Base-by-base conservation (phyloP, 192 early-diverging fungal genomes). In the Pilaira anomala region DNA sequence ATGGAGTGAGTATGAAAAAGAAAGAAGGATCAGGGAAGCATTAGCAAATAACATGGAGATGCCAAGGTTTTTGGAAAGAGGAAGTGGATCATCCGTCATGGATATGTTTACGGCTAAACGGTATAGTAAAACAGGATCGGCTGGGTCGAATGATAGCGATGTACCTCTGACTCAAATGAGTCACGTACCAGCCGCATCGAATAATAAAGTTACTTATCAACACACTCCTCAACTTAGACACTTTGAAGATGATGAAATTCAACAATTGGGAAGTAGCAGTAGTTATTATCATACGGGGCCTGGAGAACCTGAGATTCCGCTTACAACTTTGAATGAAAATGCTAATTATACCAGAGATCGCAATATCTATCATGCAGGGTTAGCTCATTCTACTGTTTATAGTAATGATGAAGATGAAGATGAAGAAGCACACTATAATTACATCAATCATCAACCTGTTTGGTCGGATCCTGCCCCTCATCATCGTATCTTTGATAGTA, bases 1-100 rank as follows among this genome's bases (percentile, higher is more conserved):
- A 7, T 92, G 88, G 87, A 80, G 80, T 60, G 89, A 91, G 67
- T 92, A 72, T 55, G 78, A 60, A 55, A 36, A 44, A 25, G 63
- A 71, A 2, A 41, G 62, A n/a, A 21, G 44, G 5, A 33, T 33
- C 5, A 48, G 39, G 9, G 49, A 52, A 40, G 28, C 48, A 2
- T 14, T 40, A 24, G 62, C 51, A 9, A 48, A 39, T 3, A 64
- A 64, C 24, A 22, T 71, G 48, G 62, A 62, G 4, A 18, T 58
- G 13, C 69, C 69, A 2, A 45, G 54, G 18, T 71, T 71, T 45
- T 30, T 50, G n/a, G 62, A 71, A 33, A 53, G 68, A 44, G 24
- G 44, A 13, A 16, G 52, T 18, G n/a, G n/a, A n/a, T n/a, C n/a
- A n/a, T 53, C 29, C 33, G 44, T 39, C 21, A 30, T 69, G 26